These are phyloP conservation scores for Didymellaceae sp. DNA, from an alignment of 2,329 filamentous ascomycete genomes.

Conservation along the genomic window DNA sequence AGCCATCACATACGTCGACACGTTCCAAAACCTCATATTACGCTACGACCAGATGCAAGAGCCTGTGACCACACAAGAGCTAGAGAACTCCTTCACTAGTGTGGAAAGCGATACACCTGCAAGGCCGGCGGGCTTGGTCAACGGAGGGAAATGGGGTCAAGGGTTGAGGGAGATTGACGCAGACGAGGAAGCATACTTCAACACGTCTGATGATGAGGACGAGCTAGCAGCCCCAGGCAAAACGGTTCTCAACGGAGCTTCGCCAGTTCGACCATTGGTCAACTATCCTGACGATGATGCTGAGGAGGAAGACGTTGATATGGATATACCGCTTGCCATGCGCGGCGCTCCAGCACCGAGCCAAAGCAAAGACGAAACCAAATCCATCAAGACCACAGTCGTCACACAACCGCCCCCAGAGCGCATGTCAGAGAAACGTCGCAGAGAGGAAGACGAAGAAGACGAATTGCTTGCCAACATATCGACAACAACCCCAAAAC, in stretches of 20 bases:
- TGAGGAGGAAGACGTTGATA: slow-evolving; percentile 63
- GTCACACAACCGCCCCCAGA: slow-evolving; percentile 61
- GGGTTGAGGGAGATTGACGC: slow-evolving; percentile 83
- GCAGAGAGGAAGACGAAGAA: slow-evolving; percentile 91
- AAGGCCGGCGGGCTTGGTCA: slow-evolving; percentile 55
- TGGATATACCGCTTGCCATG: slow-evolving; percentile 49
- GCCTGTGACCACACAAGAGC: slow-evolving; percentile 65
- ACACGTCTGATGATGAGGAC: slow-evolving; percentile 85
- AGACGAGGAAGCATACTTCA: slow-evolving; percentile 93
- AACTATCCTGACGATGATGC: slow-evolving; percentile 94
- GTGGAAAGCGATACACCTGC: slow-evolving; percentile 64
- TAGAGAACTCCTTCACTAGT: slow-evolving; percentile 70
- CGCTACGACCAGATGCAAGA: slow-evolving; percentile 76
- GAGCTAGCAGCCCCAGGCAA: slow-evolving; percentile 50
- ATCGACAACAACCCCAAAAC: slow-evolving; percentile 58
- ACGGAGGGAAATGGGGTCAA: slow-evolving; percentile 67
- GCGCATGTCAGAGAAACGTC: slow-evolving; percentile 83
- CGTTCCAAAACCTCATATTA: slow-evolving; percentile 76
- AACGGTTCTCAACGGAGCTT: slow-evolving; percentile 65
- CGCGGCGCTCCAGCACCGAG: slow-evolving; percentile 28
- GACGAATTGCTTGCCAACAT: slow-evolving; percentile 84
- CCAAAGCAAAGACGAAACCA: slow-evolving; percentile 35
- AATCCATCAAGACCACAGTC: slow-evolving; percentile 30
- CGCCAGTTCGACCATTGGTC: slow-evolving; percentile 73
- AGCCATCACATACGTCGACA: slow-evolving; percentile 80